Conservation (phyloP, 2,329 filamentous ascomycete genomes). For the Lachnellula arida region DNA sequence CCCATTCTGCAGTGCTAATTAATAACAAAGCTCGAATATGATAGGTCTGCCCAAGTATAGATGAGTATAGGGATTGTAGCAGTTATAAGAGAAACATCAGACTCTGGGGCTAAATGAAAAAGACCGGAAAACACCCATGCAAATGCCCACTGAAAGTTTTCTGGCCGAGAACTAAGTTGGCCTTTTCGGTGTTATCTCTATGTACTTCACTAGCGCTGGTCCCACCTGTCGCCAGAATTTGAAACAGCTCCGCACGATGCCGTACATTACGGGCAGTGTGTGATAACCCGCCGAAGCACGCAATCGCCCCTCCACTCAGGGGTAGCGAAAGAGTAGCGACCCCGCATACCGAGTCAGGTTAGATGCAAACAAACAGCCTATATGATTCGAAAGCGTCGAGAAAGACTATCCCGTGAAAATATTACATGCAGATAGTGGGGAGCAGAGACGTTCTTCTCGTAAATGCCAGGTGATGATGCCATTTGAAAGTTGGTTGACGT, state of each 20-base stretch:
- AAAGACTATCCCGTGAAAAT: neutral
- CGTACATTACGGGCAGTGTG: neutral
- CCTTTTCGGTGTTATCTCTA: too few relatives aligned
- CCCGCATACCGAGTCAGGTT: neutral
- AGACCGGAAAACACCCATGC: too few relatives aligned
- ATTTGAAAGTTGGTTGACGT: neutral
- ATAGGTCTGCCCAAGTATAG: too few relatives aligned
- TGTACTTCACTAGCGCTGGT: neutral
- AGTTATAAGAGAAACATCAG: too few relatives aligned
- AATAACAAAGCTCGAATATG: too few relatives aligned
- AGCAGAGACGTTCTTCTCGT: neutral
- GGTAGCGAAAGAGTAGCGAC: neutral
- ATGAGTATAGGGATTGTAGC: too few relatives aligned
- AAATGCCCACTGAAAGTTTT: too few relatives aligned
- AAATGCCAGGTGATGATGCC: neutral
- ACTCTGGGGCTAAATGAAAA: too few relatives aligned
- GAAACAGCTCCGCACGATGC: neutral
- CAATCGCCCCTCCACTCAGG: conserved; percentile 7
- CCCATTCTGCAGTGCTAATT: neutral
- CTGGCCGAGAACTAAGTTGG: neutral
- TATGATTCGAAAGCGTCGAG: neutral
- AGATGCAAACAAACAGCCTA: neutral
- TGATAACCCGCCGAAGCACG: conserved; percentile 17
- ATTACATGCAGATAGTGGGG: neutral
- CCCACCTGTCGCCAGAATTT: neutral